phyloP scores from a whole-genome alignment of 2,329 filamentous ascomycete genomes.

The Venturia aucupariae region DNA sequence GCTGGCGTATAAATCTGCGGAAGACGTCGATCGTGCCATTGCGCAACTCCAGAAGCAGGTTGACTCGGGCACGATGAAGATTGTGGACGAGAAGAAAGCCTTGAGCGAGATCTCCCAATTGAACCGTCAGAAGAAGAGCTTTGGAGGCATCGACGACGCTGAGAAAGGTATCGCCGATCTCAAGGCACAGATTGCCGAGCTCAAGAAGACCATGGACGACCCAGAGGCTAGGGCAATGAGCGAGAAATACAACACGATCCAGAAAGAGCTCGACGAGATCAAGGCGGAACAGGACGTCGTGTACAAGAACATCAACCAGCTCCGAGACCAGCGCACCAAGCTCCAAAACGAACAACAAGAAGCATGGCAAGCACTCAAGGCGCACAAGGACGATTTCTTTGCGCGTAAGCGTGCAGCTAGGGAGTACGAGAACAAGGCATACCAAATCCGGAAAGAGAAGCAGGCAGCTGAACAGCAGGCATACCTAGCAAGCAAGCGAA shows the following conservation, averaged over 20 bases:
- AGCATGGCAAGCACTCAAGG: conserved; percentile 72
- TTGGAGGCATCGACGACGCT: conserved; percentile 70
- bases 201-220: conserved; percentile 83
- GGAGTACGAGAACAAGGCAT: conserved; percentile 75
- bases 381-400: conserved; percentile 86
- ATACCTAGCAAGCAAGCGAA: conserved; percentile 61
- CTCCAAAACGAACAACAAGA: conserved; percentile 78
- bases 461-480: conserved; percentile 72
- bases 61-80: conserved; percentile 80
- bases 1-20: conserved; percentile 74
- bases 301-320: conserved; percentile 75
- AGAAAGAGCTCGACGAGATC: conserved; percentile 79
- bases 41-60: conserved; percentile 73
- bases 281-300: conserved; percentile 87
- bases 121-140: conserved; percentile 85
- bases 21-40: conserved; percentile 82
- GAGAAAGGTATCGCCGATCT: conserved; percentile 86
- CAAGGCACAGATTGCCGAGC: conserved; percentile 77
- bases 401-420: conserved; percentile 70
- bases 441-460: conserved; percentile 66
- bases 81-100: conserved; percentile 96
- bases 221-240: conserved; percentile 82
- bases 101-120: conserved; percentile 72
- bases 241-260: conserved; percentile 76
- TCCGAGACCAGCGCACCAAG: conserved; percentile 78